Percentiles rank a stretch among this genome's conserved stretches.
These are phyloP conservation scores for Lactuca saligna DNA, from an alignment of 129 eudicot species.

Conservation along the genomic window DNA sequence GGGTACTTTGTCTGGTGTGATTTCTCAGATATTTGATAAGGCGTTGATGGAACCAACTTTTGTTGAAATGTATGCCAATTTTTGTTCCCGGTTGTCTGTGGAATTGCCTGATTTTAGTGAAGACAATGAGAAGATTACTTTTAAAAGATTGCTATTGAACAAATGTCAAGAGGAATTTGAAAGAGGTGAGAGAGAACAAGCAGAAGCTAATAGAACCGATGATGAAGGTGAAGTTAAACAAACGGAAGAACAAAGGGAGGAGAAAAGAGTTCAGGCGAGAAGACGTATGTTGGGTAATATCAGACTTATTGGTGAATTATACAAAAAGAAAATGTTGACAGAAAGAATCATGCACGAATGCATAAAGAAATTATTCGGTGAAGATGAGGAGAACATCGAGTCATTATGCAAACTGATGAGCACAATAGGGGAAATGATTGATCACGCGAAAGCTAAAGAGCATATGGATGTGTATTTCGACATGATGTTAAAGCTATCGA, in stretches of 20 bases:
- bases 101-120: conserved; percentile 81
- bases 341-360: conserved; percentile 95
- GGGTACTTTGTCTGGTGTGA: conserved; percentile 59
- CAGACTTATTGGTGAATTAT: conserved; percentile 87
- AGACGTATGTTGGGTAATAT: conserved; percentile 93
- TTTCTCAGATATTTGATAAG: conserved; percentile 79
- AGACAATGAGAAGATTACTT: conserved; percentile 70
- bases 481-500: conserved; percentile 60
- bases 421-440: conserved; percentile 95
- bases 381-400: conserved; percentile 46
- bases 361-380: conserved; percentile 70
- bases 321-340: conserved; percentile 88
- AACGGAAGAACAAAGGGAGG: conserved; percentile 70
- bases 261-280: conserved; percentile 66
- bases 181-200: conserved; percentile 85
- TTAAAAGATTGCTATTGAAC: conserved; percentile 73
- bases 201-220: conserved; percentile 78
- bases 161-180: conserved; percentile 94
- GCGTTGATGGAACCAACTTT: conserved; percentile 95
- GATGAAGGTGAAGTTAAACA: conserved; percentile 78
- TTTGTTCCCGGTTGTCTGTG: conserved; percentile 67
- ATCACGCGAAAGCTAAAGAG: conserved; percentile 78
- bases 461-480: conserved; percentile 73
- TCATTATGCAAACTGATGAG: conserved; percentile 46
- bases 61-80: conserved; percentile 93